Base-by-base conservation (phyloP, 257 asterid genomes). In the Ilex aquifolium region DNA sequence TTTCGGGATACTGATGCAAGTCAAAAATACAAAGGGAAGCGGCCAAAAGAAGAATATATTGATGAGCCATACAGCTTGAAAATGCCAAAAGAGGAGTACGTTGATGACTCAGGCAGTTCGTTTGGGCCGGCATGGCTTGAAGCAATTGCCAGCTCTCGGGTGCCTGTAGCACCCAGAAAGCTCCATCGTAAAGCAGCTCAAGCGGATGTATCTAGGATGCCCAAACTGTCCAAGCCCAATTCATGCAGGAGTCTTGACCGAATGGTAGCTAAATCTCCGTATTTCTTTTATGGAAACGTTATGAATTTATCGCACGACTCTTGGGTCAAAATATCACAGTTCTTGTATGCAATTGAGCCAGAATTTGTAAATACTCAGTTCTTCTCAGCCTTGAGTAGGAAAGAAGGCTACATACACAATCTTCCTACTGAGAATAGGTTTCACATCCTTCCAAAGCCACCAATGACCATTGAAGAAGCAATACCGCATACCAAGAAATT, bases 391-490 rank as follows among this genome's bases (percentile, higher is more conserved):
- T 65, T 92, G 74, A 72, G 74, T 69, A 80, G 96, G 62, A 70
- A 40, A 31, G 99, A 92, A 77, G 97, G 99, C 54, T 92, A 89
- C 46, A 67, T 89, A 11, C 99, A 92, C 71, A 92, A 89, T 77
- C 91, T 92, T 59, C 94, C 99, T 10, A 68, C 67, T 15, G 87
- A 77, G 67, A 80, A 75, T 39, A 76, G 97, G 74, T 80, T 74
- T 60, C 85, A 76, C 73, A 63, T 81, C 72, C 64, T 52, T 31
- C 97, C 97, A 1, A 85, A 74, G 66, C 82, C 94, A 48, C 94
- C 97, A 31, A 72, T 69, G 85, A 85, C 85, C 7, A 77, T 92
- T 50, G 76, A 80, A 60, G 95, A 84, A 77, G 91, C 84, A 46
- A 49, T 84, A 62, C 96, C 96, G 2, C 72, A 56, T 10, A 32